Evolutionary conservation across 2,329 filamentous ascomycete species (phyloP), one percentile per base, ranked within the genome.

Genomic region (Phyllosticta paracitricarpa): DNA sequence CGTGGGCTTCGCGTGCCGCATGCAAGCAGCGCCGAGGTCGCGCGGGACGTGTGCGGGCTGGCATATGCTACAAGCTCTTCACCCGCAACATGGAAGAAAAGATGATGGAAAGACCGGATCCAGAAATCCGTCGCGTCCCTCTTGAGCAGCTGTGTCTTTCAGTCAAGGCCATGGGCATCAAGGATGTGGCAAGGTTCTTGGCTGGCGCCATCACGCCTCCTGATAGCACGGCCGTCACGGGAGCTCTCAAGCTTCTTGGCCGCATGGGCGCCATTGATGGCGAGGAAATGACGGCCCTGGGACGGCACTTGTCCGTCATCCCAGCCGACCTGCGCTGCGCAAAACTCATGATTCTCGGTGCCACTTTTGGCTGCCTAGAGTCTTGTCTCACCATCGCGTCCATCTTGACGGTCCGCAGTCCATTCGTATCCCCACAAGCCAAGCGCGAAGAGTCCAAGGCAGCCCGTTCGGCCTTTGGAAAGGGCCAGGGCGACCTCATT

Each of bases 281-380:
- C 54, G 85, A 90, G 62, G 88, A 91, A 68, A 81, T 99, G 51
- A 97, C 94, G 0, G 91, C 92, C 2, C 85, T 99, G 55, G 94
- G 94, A 51, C 86, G 89, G 59, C 94, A 97, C 76, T 80, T 99
- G n/a, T 89, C 92, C 19, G 90, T 95, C 84, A 91, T 99, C 57
- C 94, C 94, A 1, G 90, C 93, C 0, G 94, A 99, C 70, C 81
- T 99, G 56, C 86, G 93, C 28, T 95, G 91, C 72, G 91, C 89
- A 54, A 99, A 99, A 75, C 81, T 99, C 35, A 91, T 99, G 82
- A 89, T 99, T 3, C 96, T 95, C 70, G 94, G 94, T 5, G 88
- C 91, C 17, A 91, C 95, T 62, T 97, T 99, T 69, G 89, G 89
- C 35, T 97, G 93, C 69, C 81, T 97, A 6, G 91, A 96, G 68